Conservation (phyloP, 331 rosid genomes). For the Phaseolus coccineus region DNA sequence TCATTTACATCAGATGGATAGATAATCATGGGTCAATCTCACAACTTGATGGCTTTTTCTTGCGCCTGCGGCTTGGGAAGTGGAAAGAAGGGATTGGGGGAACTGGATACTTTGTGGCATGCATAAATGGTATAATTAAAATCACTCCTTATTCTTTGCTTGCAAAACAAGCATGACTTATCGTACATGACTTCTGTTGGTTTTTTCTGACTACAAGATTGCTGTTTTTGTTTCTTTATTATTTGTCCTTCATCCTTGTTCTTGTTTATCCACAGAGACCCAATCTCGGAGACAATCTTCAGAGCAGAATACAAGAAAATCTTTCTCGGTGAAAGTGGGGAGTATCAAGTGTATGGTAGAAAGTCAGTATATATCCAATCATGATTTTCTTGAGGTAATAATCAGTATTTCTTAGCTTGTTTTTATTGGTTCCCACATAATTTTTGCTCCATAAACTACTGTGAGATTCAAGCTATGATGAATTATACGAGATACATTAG, state of each 20-base stretch:
- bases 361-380: constrained; percentile 79
- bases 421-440: constrained; percentile 3
- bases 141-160: constrained; percentile 24
- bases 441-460: constrained; percentile 18
- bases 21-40: constrained; percentile 57
- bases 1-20: constrained; percentile 69
- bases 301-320: constrained; percentile 49
- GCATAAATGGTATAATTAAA: constrained; percentile 70
- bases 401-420: constrained; percentile 16
- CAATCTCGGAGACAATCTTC: constrained; percentile 39
- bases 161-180: constrained; percentile 3
- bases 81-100: constrained; percentile 88
- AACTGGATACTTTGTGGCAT: constrained; percentile 87
- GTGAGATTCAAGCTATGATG: constrained; percentile 8
- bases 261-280: constrained; percentile 55
- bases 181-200: neutral
- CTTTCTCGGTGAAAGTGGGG: constrained; percentile 67
- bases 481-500: too few species aligned
- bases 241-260: constrained; percentile 16
- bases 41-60: constrained; percentile 78
- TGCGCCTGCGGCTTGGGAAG: constrained; percentile 91
- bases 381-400: constrained; percentile 86
- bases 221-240: constrained; percentile 8
- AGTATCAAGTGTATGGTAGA: constrained; percentile 69
- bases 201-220: neutral